phyloP scores from a whole-genome alignment of 2,329 filamentous ascomycete genomes.

The Decorospora gaudefroyi region DNA sequence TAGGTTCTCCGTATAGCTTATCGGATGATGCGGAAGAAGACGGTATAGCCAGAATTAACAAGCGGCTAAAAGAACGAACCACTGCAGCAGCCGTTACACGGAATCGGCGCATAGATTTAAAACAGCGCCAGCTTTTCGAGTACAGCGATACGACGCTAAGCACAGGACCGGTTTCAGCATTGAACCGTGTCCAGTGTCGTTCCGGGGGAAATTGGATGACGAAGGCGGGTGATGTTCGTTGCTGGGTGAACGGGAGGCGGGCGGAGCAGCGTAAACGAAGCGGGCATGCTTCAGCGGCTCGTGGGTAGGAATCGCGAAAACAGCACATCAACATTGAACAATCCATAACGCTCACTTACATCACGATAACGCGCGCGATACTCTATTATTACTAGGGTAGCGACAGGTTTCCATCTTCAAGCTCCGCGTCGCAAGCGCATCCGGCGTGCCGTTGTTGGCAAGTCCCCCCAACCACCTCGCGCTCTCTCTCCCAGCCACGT shows the following conservation, averaged over 20 bases:
- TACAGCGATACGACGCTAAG: neutral
- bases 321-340: constrained; percentile 10
- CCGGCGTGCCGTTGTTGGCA: constrained; percentile 8
- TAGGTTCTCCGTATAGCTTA: neutral
- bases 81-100: constrained; percentile 4
- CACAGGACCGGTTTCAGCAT: too few relatives aligned
- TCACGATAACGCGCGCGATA: constrained; percentile 5
- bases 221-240: constrained; percentile 10
- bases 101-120: neutral
- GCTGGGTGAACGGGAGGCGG: constrained; percentile 21
- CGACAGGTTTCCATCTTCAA: constrained; percentile 7
- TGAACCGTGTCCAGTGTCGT: neutral
- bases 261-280: constrained; percentile 8
- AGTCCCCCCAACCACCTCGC: constrained; percentile 23
- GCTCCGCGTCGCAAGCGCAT: constrained; percentile 12
- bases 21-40: constrained; percentile 8
- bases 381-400: constrained; percentile 2
- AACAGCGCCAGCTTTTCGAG: neutral
- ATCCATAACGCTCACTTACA: constrained; percentile 4
- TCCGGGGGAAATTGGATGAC: constrained; percentile 5
- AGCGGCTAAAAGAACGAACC: constrained; percentile 1
- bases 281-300: too few relatives aligned
- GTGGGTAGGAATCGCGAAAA: constrained; percentile 3
- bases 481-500: constrained; percentile 22
- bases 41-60: neutral